Percentiles rank a stretch among this genome's conserved stretches.
Evolutionary conservation across 2,329 filamentous ascomycete genomes (phyloP).

Genomic region (Neopestalotiopsis rosae): DNA sequence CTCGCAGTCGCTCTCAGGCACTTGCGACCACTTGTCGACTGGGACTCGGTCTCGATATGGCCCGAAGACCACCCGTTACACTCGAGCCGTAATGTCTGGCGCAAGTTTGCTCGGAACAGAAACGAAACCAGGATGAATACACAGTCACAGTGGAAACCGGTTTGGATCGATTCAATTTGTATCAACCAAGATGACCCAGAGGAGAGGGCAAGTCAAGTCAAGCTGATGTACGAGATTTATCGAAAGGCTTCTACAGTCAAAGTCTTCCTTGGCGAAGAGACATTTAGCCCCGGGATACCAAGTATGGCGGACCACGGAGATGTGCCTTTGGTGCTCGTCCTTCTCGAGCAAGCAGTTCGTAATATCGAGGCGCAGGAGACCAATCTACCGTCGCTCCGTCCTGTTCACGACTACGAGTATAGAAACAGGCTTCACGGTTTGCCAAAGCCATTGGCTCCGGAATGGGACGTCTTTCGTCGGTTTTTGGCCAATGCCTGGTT

Average conservation of each 20-base stretch:
- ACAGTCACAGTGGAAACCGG: constrained; percentile 18
- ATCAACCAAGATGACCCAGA: constrained; percentile 25
- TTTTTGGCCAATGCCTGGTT: constrained; percentile 22
- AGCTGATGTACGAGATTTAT: constrained; percentile 28
- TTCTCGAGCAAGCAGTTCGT: constrained; percentile 10
- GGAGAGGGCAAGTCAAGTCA: constrained; percentile 26
- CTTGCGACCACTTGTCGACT: constrained; percentile 23
- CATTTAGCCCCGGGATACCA: not conserved
- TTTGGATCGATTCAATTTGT: constrained; percentile 27
- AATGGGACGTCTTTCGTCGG: not conserved
- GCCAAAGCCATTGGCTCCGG: not conserved
- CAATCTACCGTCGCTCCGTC: not conserved
- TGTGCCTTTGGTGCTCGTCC: not conserved
- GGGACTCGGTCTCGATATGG: constrained; percentile 26
- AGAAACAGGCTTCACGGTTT: not conserved
- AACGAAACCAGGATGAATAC: constrained; percentile 23
- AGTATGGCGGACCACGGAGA: not conserved
- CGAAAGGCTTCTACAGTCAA: constrained; percentile 20
- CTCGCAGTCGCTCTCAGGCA: constrained; percentile 26
- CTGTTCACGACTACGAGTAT: not conserved
- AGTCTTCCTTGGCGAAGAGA: constrained; percentile 25
- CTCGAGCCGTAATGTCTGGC: constrained; percentile 24
- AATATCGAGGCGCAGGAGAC: not conserved
- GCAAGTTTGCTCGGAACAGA: constrained; percentile 23
- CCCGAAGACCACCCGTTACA: constrained; percentile 22